Evolutionary conservation across 345 rosid genomes (phyloP).

Genomic region (Moringa oleifera): DNA sequence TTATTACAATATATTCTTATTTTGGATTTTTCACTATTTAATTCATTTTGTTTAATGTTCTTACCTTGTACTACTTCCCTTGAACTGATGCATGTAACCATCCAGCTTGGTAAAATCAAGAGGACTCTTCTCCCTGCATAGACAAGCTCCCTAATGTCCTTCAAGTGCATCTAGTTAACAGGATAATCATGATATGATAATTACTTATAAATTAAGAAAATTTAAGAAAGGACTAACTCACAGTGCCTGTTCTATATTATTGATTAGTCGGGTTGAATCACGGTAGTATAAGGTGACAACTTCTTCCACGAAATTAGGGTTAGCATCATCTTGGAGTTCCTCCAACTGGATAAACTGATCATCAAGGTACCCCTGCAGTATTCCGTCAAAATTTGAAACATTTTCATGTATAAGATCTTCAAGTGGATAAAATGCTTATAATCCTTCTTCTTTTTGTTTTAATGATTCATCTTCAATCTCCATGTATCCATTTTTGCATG

Average conservation of each 20-base stretch:
- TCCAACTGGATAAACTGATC: constrained; percentile 67
- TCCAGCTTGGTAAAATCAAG: constrained; percentile 66
- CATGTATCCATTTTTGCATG: too few species aligned
- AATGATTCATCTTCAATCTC: too few species aligned
- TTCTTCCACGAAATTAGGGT: constrained; percentile 75
- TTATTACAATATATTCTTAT: background rate
- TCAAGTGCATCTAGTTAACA: background rate
- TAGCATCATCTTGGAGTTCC: constrained; percentile 65
- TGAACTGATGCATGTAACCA: constrained; percentile 83
- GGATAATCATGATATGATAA: too few species aligned
- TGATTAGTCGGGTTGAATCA: constrained; percentile 50
- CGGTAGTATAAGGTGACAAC: constrained; percentile 58
- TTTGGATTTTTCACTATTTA: background rate
- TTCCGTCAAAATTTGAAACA: too few species aligned
- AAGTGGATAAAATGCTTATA: too few species aligned
- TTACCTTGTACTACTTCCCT: constrained; percentile 91
- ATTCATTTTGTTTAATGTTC: background rate
- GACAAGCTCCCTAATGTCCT: too few species aligned
- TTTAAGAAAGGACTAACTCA: constrained; percentile 23
- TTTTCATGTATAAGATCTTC: too few species aligned
- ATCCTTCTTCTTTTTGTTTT: too few species aligned
- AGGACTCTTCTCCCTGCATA: constrained; percentile 43
- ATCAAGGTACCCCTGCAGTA: constrained; percentile 57
- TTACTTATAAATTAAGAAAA: too few species aligned
- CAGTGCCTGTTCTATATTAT: constrained; percentile 51